phyloP scores from a whole-genome alignment of 2,329 filamentous ascomycete genomes.

The Coleophoma cylindrospora region DNA sequence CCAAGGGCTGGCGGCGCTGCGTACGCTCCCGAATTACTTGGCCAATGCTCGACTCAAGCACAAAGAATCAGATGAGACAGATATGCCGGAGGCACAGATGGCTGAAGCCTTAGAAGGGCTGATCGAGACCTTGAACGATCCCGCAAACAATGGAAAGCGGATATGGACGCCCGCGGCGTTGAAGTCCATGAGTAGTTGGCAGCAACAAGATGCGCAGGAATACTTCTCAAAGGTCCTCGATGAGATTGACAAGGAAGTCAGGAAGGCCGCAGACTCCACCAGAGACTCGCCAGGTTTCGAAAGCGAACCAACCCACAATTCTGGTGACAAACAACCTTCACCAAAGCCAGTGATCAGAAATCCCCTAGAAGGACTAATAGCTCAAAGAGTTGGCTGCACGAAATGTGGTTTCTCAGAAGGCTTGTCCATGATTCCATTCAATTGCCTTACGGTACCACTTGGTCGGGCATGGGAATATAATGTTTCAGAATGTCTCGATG shows the following conservation, averaged over 20 bases:
- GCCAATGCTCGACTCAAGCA: constrained; percentile 34
- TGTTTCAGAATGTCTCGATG: constrained; percentile 73
- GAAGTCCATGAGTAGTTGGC: constrained; percentile 91
- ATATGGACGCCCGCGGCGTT: constrained; percentile 78
- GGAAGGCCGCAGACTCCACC: constrained; percentile 35
- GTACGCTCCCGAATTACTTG: constrained; percentile 64
- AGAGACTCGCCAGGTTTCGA: constrained; percentile 17
- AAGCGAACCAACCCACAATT: constrained; percentile 7
- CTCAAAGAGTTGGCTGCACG: constrained; percentile 84
- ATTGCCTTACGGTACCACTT: constrained; percentile 83
- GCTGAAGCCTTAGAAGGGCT: constrained; percentile 43
- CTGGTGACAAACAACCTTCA: not conserved
- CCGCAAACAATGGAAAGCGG: constrained; percentile 65
- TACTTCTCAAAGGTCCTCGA: constrained; percentile 90
- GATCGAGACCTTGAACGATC: constrained; percentile 64
- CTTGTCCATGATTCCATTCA: constrained; percentile 87
- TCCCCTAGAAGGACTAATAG: constrained; percentile 81
- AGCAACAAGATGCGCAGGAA: constrained; percentile 96
- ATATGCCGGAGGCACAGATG: constrained; percentile 23
- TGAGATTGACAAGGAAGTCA: constrained; percentile 74
- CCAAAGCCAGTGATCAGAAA: constrained; percentile 46
- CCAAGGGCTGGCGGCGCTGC: constrained; percentile 74
- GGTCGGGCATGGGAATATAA: constrained; percentile 61
- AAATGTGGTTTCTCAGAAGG: constrained; percentile 84
- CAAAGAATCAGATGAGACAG: constrained; percentile 8